Evolutionary conservation across 495 filamentous ascomycete species (phyloP).

Genomic region (Hypoxylon subgilvum): DNA sequence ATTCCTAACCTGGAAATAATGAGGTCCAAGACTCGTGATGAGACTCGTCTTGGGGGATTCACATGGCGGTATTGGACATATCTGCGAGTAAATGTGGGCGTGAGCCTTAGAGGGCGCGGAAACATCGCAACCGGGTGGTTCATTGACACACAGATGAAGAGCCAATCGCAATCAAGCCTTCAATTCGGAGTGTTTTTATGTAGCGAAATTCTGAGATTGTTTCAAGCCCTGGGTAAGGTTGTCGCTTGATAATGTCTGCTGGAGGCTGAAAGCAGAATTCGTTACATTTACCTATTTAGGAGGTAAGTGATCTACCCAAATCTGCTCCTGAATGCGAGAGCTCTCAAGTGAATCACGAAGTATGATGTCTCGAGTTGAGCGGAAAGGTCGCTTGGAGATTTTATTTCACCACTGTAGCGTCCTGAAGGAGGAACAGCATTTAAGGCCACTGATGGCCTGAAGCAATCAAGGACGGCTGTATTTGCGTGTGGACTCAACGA

Average conservation of each 20-base stretch:
- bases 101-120: conserved; percentile 6
- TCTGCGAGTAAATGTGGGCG: conserved; percentile 16
- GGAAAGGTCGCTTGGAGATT: too few species aligned
- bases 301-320: too few species aligned
- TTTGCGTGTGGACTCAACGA: too few species aligned
- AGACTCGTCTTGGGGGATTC: conserved; percentile 8
- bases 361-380: too few species aligned
- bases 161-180: conserved; percentile 33
- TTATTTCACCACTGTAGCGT: too few species aligned
- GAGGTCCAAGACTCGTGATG: conserved; percentile 14
- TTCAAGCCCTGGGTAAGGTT: conserved; percentile 21
- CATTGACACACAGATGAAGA: conserved; percentile 23
- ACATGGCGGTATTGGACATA: conserved; percentile 1
- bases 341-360: too few species aligned
- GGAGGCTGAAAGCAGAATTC: conserved; percentile 8
- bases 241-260: background rate
- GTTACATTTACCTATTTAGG: conserved; percentile 25
- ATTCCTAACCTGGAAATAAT: conserved; percentile 12
- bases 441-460: too few species aligned
- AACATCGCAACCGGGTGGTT: conserved; percentile 5
- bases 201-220: conserved; percentile 9
- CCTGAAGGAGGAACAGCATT: too few species aligned
- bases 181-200: too few species aligned
- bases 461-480: too few species aligned
- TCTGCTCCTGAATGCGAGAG: too few species aligned